These are phyloP conservation scores for Solanum medicagineum DNA, from an alignment of 257 asterid genomes.

Conservation along the genomic window DNA sequence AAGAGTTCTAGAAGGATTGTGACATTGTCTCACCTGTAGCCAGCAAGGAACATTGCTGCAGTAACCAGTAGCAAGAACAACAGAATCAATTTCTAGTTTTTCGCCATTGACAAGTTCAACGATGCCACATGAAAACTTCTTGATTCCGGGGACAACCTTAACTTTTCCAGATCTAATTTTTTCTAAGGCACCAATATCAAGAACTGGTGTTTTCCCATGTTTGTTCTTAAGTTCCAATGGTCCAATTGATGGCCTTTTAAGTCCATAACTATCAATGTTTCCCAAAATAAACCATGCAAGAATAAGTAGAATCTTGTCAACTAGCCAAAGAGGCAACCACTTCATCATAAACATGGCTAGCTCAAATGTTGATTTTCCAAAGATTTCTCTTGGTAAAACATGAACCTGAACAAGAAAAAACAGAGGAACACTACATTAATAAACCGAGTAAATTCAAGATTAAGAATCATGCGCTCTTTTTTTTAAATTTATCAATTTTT, in stretches of 20 bases:
- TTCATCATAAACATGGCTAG: conserved; percentile 49
- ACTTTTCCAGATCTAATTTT: conserved; percentile 51
- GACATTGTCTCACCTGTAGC: conserved; percentile 57
- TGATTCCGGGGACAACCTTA: conserved; percentile 52
- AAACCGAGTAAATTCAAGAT: background rate
- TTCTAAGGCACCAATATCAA: conserved; percentile 64
- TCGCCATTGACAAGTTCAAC: conserved; percentile 50
- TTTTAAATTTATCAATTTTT: background rate
- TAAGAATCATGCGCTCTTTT: background rate
- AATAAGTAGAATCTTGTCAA: conserved; percentile 51
- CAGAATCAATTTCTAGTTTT: conserved; percentile 45
- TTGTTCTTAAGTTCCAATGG: conserved; percentile 63
- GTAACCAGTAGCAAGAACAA: conserved; percentile 78
- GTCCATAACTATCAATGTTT: conserved; percentile 47
- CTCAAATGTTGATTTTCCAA: conserved; percentile 68
- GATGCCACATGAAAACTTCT: conserved; percentile 24
- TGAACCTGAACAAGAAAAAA: conserved; percentile 44
- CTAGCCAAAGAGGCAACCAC: conserved; percentile 85
- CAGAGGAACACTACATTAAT: background rate
- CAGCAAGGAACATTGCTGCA: conserved; percentile 89
- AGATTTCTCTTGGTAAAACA: conserved; percentile 66
- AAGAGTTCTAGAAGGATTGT: background rate
- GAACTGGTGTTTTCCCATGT: conserved; percentile 74
- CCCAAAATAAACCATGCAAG: conserved; percentile 72
- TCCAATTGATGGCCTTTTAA: conserved; percentile 49